Conservation (phyloP, 495 filamentous ascomycete species). For the Penicilliopsis zonata region DNA sequence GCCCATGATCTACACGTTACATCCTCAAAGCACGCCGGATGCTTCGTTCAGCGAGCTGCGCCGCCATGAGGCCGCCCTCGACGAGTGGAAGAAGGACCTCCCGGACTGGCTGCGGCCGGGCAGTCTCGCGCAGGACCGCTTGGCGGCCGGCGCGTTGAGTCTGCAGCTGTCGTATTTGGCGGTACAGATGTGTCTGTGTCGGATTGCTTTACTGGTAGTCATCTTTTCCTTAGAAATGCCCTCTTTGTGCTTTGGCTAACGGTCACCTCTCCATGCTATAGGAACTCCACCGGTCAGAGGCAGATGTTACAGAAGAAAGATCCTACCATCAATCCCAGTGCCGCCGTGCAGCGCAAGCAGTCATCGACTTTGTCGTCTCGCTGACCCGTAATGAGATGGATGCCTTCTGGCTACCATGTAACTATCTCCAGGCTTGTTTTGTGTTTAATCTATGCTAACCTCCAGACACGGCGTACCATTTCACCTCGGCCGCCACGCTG, state of each 20-base stretch:
- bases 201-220: conserved; percentile 13
- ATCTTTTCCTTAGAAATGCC: conserved; percentile 1
- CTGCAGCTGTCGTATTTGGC: conserved; percentile 19
- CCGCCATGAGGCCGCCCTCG: conserved; percentile 11
- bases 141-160: conserved; percentile 15
- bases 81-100: conserved; percentile 14
- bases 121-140: conserved; percentile 7
- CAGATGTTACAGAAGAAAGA: conserved; percentile 5
- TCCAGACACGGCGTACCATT: conserved; percentile 12
- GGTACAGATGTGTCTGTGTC: conserved; percentile 16
- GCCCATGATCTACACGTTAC: conserved; percentile 17
- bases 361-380: conserved; percentile 12
- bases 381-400: conserved; percentile 8
- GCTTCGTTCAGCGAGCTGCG: conserved; percentile 10
- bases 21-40: conserved; percentile 7
- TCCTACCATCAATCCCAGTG: conserved; percentile 13
- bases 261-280: conserved; percentile 3
- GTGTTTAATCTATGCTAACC: neutral
- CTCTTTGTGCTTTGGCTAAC: conserved; percentile 2
- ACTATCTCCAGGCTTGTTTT: neutral
- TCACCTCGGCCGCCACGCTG: conserved; percentile 11
- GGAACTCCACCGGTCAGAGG: conserved; percentile 5
- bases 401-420: conserved; percentile 19
- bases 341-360: conserved; percentile 14
- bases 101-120: conserved; percentile 7